Base-by-base conservation (phyloP, 179 eudicot genomes). In the Pouteria campechiana region DNA sequence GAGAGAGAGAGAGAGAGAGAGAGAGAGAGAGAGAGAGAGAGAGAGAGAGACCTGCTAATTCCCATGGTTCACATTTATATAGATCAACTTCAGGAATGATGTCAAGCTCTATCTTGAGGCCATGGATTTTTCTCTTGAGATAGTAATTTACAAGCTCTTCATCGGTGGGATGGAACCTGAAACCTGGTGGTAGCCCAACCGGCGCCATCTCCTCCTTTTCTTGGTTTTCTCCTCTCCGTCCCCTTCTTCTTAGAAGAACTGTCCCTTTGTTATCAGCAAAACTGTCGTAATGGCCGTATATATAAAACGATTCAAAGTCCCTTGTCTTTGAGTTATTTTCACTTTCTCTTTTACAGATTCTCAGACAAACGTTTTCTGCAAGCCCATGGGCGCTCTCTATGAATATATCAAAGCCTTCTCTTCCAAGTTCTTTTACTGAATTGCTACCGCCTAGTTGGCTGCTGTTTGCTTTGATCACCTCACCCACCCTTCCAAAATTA, bases 31-130 rank as follows among this genome's bases (percentile, higher is more conserved):
- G 4, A 51, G 11, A 13, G n/a, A 13, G 19, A 44, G 15, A 31
- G 7, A 23, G 2, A 34, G 22, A 21, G 32, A 41, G 7, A 66
- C 76, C 76, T 71, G 73, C 69, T 25, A 71, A 62, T 22, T 71
- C 76, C 76, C 76, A 71, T 13, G 76, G 76, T 57, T 71, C 76
- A 45, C 76, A 66, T 66, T 71, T 71, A 62, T 71, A 71, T 37
- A 71, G 72, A 71, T 71, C 76, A 22, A 71, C 69, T 45, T 71
- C 76, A 0, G 76, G 76, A 13, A 71, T 71, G 14, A 71, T 71
- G 28, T 71, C 76, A 16, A 71, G 69, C 39, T 71, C 76, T 37
- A 71, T 71, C 53, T 71, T 72, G 17, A 22, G 66, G 9, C 76
- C 69, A 50, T 71, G 73, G 15, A 71, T 66, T 44, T 71, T 71